Percentiles rank a stretch among this genome's conserved stretches.
phyloP scores from a whole-genome alignment of 116 monocot genomes.

The Zostera marina region DNA sequence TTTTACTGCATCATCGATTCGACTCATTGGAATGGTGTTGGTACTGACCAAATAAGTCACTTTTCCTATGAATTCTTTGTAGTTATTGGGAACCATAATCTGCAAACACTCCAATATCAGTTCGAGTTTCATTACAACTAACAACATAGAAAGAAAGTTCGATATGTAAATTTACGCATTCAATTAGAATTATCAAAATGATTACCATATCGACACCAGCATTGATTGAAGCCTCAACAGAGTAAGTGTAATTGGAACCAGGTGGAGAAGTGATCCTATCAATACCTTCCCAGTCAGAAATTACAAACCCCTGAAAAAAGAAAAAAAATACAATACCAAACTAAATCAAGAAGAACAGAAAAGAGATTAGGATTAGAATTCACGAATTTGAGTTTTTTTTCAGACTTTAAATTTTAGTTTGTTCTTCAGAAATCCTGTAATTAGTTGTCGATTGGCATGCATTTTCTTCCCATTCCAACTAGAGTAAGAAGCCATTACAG shows the following conservation, averaged over 20 bases:
- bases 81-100: slow-evolving; percentile 52
- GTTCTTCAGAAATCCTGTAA: slow-evolving; percentile 46
- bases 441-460: slow-evolving; percentile 30
- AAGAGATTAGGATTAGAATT: too few relatives aligned
- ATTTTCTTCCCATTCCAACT: slow-evolving; percentile 49
- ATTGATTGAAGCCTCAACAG: slow-evolving; percentile 18
- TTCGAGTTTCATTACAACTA: too few relatives aligned
- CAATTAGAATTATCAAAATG: neutral
- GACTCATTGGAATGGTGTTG: slow-evolving; percentile 43
- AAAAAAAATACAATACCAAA: neutral
- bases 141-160: neutral
- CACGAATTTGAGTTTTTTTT: neutral
- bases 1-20: slow-evolving; percentile 72
- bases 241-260: slow-evolving; percentile 28
- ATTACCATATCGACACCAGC: slow-evolving; percentile 51
- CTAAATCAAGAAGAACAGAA: neutral
- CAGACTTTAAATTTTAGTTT: slow-evolving; percentile 28
- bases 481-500: slow-evolving; percentile 38
- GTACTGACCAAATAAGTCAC: slow-evolving; percentile 33
- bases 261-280: slow-evolving; percentile 34
- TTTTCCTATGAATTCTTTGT: slow-evolving; percentile 30
- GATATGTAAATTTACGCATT: too few relatives aligned
- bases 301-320: slow-evolving; percentile 45
- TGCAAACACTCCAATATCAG: slow-evolving; percentile 10
- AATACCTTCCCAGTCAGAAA: slow-evolving; percentile 64